Base-by-base conservation (phyloP, 768 basidiomycete genomes). In the Mycena epipterygia region DNA sequence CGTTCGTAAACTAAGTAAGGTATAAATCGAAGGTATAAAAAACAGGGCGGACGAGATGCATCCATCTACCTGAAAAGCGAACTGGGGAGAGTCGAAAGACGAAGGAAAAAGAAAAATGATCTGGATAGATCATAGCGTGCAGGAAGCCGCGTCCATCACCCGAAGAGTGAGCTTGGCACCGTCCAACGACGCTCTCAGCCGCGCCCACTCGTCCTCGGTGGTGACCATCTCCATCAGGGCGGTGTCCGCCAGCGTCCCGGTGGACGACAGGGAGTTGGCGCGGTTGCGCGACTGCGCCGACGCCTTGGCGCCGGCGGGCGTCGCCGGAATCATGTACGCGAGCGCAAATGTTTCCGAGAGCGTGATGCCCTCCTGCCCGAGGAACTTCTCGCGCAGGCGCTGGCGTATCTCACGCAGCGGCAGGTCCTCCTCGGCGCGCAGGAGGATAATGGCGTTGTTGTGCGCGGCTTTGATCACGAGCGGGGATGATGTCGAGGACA, bases 401-500 rank as follows among this genome's bases (percentile, higher is more conserved):
- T 81, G 81, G 67, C 90, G 90, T 19, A 94, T 74, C 51, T 89
- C 89, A 21, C 78, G 74, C 64, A 90, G 86, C n/a, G 85, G 49
- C 67, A 84, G 82, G 46, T 83, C 80, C 70, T 84, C 84, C 16
- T 87, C 79, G 11, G 86, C 79, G 49, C 91, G 89, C 58, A 94
- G 84, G 68, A 92, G 80, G 74, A 94, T 84, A 70, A 92, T 90
- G 30, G 86, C 82, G 70, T 89, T 86, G 73, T 89, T 86, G 72
- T 88, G 87, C 49, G 85, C 86, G 6, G 89, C 93, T 81, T 94
- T 94, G 82, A 94, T 85, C 2, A 86, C 82, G 53, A 93, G 73
- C 29, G 78, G 60, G 68, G 64, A 49, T 1, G 53, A 2, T 13
- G 60, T 21, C n/a, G 53, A 48, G 1, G 64, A 56, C 3, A 35